Conservation (phyloP, 805 yeast genomes). For the Yarrowia sp. region DNA sequence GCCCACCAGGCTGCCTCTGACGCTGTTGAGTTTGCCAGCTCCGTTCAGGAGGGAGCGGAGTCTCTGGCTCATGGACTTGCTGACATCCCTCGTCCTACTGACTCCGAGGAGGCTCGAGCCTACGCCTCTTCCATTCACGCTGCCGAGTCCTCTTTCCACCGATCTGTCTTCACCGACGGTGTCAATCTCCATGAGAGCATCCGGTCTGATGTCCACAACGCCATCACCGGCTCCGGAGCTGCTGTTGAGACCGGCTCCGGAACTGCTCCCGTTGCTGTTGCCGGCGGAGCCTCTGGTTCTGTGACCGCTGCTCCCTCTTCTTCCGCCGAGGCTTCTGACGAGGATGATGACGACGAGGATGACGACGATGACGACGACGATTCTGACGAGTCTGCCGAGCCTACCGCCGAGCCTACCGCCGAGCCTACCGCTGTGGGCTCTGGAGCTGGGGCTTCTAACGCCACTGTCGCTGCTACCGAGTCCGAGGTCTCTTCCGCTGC, state of each 20-base stretch:
- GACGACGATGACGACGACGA: no score
- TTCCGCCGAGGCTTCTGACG: not conserved
- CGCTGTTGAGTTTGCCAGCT: not conserved
- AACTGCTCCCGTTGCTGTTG: not conserved
- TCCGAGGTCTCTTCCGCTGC: not conserved
- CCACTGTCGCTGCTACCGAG: not conserved
- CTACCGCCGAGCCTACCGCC: not conserved
- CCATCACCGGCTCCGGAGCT: not conserved
- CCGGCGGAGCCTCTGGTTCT: not conserved
- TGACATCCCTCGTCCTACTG: not conserved
- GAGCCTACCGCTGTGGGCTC: no score
- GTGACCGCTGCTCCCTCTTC: not conserved
- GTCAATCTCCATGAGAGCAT: not conserved
- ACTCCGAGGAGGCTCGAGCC: not conserved
- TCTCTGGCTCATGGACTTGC: not conserved
- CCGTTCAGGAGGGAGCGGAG: not conserved
- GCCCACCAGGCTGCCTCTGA: constrained; percentile 1
- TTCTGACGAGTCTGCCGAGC: no score
- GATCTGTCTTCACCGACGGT: not conserved
- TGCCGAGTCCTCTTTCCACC: not conserved
- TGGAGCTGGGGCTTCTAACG: not conserved
- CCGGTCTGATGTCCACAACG: not conserved
- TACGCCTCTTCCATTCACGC: not conserved
- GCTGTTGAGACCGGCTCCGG: not conserved
- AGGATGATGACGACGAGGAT: no score